phyloP scores from a whole-genome alignment of 352 stramenopile species.

The Blastocystis hominis region DNA sequence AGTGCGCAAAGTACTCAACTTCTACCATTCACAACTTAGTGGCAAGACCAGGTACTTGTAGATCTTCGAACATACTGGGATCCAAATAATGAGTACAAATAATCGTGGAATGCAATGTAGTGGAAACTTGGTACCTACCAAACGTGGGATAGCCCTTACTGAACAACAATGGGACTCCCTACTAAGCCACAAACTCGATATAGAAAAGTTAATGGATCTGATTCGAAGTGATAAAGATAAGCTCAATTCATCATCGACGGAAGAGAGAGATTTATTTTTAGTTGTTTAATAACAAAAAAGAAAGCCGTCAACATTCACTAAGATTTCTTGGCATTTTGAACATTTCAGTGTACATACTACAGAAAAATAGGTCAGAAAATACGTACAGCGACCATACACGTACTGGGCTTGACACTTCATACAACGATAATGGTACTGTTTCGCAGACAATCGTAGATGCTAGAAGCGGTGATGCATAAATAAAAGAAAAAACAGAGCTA shows the following conservation, averaged over 20 bases:
- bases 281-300: not conserved
- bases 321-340: not conserved
- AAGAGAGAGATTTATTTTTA: slow-evolving; percentile 15
- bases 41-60: not conserved
- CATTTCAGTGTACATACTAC: not conserved
- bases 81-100: not conserved
- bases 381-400: too few relatives aligned
- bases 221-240: not conserved
- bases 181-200: not conserved
- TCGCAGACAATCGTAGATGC: too few relatives aligned
- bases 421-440: too few relatives aligned
- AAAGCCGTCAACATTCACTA: not conserved
- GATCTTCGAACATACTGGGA: slow-evolving; percentile 8
- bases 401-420: too few relatives aligned
- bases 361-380: not conserved
- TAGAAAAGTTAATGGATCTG: slow-evolving; percentile 17
- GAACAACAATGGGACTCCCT: slow-evolving; percentile 27
- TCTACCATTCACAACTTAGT: not conserved
- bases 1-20: not conserved
- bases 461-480: too few relatives aligned
- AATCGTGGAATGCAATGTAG: not conserved
- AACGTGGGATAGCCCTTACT: not conserved
- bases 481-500: too few relatives aligned
- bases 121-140: slow-evolving; percentile 16
- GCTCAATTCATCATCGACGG: not conserved